phyloP scores from a whole-genome alignment of 2,329 filamentous ascomycete genomes.

The Elsinoe necatrix region DNA sequence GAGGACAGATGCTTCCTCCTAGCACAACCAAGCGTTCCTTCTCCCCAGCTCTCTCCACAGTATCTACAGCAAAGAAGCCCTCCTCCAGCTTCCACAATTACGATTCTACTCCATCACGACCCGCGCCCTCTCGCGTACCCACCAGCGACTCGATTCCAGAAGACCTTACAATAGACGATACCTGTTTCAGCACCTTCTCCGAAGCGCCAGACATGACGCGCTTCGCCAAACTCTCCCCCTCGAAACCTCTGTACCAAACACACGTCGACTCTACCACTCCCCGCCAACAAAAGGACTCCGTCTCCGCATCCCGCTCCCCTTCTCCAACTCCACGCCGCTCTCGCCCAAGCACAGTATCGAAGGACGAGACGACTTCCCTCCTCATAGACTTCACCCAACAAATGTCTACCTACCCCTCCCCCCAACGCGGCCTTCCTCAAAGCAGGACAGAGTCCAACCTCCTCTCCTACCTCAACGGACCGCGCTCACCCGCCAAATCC shows the following conservation, averaged over 20 bases:
- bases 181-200: conserved; percentile 79
- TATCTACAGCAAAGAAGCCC: conserved; percentile 18
- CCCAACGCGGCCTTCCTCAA: conserved; percentile 35
- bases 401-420: conserved; percentile 46
- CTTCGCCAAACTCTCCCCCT: conserved; percentile 55
- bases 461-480: conserved; percentile 34
- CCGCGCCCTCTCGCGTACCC: conserved; percentile 10
- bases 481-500: conserved; percentile 35
- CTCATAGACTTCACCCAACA: conserved; percentile 85
- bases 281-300: conserved; percentile 37
- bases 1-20: conserved; percentile 11
- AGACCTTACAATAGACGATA: conserved; percentile 48
- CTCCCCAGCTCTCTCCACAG: conserved; percentile 17
- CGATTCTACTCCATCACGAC: conserved; percentile 12
- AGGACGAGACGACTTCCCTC: conserved; percentile 59
- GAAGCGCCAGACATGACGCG: conserved; percentile 80
- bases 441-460: conserved; percentile 39
- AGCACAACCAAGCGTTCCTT: conserved; percentile 17
- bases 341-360: conserved; percentile 31
- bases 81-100: conserved; percentile 22
- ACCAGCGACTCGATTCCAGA: conserved; percentile 14
- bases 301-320: conserved; percentile 34
- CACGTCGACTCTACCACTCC: conserved; percentile 44
- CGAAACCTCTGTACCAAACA: conserved; percentile 24
- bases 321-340: conserved; percentile 47